Evolutionary conservation across 2,329 filamentous ascomycete species (phyloP), one percentile per base, ranked within the genome.

Genomic region (Albophoma yamanashiensis): DNA sequence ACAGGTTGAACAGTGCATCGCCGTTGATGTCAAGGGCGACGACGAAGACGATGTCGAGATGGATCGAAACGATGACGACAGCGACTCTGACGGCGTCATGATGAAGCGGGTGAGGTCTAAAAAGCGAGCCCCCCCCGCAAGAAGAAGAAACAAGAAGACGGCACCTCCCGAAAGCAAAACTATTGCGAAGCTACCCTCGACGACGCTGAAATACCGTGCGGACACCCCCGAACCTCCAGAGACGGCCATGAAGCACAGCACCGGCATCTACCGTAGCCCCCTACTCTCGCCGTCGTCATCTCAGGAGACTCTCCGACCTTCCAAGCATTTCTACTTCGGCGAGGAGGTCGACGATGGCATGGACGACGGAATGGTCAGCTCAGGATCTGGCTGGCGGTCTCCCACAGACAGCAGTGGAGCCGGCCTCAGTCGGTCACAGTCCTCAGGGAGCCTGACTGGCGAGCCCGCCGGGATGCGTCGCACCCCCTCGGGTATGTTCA

Each of bases 1-100:
- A 70, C 89, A 93, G 75, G 94, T 99, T 2, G 88, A 92, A 71
- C 93, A 97, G 71, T 97, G 92, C 71, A 97, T 97, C 64, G 94
- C 94, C 9, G 85, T 99, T 39, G 92, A 97, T 40, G 82, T 86
- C 66, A 95, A 95, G 75, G 86, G 89, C 64, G 87, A 88, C 31
- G 88, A 92, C 56, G 85, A 89, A 36, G 86, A 91, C 58, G 85
- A 89, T 14, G 81, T 88, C 15, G 82, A 85, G 31, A 74, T 79
- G 4, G 81, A 82, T 42, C 66, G 62, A 4, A 79, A 75, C 61
- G 78, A 78, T 50, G 82, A 85, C 58, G 83, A 86, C 64, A 85
- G 82, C 62, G 88, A 86, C 61, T 90, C 89, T 1, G 89, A 93
- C 66, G 88, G 85, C 20, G 81, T 95, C 60, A 91, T 94, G 83